These are phyloP conservation scores for Capsicum rhomboideum DNA, from an alignment of 257 asterid genomes.

Conservation along the genomic window DNA sequence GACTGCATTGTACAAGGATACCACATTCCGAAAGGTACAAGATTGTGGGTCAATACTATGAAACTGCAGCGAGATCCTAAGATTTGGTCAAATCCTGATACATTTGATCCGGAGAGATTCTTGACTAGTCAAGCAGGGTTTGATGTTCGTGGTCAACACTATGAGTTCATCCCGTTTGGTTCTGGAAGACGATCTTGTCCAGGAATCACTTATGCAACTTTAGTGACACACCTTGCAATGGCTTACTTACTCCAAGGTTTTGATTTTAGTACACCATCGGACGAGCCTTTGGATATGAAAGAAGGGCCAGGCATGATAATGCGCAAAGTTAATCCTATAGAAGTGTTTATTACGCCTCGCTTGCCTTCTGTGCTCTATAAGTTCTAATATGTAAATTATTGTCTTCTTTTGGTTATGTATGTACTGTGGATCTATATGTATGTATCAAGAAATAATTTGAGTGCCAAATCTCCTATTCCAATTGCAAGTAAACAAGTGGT, in stretches of 20 bases:
- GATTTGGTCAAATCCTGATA: conserved; percentile 1
- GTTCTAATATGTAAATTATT: neutral
- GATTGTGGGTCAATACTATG: neutral
- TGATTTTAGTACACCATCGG: neutral
- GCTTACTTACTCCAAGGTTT: conserved; percentile 6
- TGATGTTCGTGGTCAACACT: neutral
- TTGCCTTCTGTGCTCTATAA: neutral
- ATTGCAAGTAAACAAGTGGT: too few species aligned
- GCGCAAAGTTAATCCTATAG: conserved; percentile 3
- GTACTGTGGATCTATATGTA: neutral
- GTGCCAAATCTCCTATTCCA: neutral
- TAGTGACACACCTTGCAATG: conserved; percentile 4
- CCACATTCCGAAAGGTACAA: neutral
- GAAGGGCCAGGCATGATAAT: conserved; percentile 1
- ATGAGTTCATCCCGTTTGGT: conserved; percentile 2
- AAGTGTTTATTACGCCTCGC: neutral
- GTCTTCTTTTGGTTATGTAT: neutral
- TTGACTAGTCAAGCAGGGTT: neutral
- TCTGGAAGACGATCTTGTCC: conserved; percentile 9
- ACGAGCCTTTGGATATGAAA: conserved; percentile 1
- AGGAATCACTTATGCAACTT: neutral
- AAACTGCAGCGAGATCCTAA: conserved; percentile 1
- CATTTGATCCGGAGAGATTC: conserved; percentile 4
- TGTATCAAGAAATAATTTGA: neutral
- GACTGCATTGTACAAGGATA: neutral